Evolutionary conservation across 2,329 filamentous ascomycete species (phyloP), one percentile per base, ranked within the genome.

Genomic region (Neurospora crassa): DNA sequence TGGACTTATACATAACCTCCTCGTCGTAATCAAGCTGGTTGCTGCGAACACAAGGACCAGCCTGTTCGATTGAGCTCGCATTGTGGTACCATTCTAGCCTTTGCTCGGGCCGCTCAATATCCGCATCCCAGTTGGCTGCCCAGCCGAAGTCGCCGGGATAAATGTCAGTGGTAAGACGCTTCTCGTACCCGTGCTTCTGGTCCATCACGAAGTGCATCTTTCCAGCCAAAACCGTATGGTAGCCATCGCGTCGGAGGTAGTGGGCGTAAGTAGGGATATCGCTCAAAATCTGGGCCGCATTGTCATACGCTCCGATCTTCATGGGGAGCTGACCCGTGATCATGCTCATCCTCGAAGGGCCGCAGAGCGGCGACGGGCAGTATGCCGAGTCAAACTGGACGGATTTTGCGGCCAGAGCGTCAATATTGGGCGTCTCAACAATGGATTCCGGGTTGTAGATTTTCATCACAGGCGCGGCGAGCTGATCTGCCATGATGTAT

Each of bases 191-290:
- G 79, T 97, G 94, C 72, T 97, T 86, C 82, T 97, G 94, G 79
- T 97, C 94, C 42, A 94, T 94, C 70, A 96, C 92, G 79, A 97
- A 97, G 82, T 97, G 94, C 94, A 97, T 97, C 86, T 97, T 97
- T 74, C 94, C 94, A 5, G 94, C 93, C 76, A 97, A 85, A 6
- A 91, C 92, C 14, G 94, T 97, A 82, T 97, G 92, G 78, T 97
- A 97, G 70, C 93, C 93, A 77, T 91, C 89, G 59, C 88, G 86
- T 68, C 94, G 91, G 70, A 97, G 85, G 81, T 97, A 97, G 81
- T 97, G 94, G 10, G 94, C 93, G 79, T 96, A 97, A 1, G 94
- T 97, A 16, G 94, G 94, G 40, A 92, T 88, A 76, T 97, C 93
- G 71, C 92, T 92, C 71, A 89, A 86, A 77, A 97, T 90, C 75